Base-by-base conservation (phyloP, 2,329 filamentous ascomycete genomes). In the Aspergillus terreus region DNA sequence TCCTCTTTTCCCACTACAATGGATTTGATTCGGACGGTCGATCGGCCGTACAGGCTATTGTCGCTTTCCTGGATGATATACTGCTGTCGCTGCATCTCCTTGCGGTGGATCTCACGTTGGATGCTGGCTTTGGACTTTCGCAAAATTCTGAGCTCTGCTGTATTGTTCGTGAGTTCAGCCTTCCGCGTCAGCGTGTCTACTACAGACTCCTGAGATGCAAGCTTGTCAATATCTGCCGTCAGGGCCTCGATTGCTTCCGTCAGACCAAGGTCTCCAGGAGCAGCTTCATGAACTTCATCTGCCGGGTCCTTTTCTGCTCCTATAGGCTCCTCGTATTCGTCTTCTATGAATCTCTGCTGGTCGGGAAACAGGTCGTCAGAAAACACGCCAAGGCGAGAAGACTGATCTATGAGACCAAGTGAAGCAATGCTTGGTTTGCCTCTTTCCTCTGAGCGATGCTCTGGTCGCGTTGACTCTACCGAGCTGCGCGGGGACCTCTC, bases 21-120 rank as follows among this genome's bases (percentile, higher is more conserved):
- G 0, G 89, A 90, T 65, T 94, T 94, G 67, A 99, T 96, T 61
- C 83, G 87, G 62, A 97, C 84, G 0, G 85, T 90, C 2, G 94
- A 92, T 15, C 92, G 88, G 2, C 94, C 94, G 64, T 95, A 97
- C 21, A 99, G 78, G 69, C 91, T 96, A 70, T 96, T 99, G 68
- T 99, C 95, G 65, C 91, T 96, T 71, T 99, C 94, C 71, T 99
- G 94, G 6, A 97, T 85, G 43, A 95, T 90, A 62, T 99, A 99
- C 68, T 99, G 95, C 70, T 96, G 94, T 47, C 92, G 83, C 68
- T 99, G 94, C 64, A 99, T 82, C 71, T 97, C 92, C 68, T 97
- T 99, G 32, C 92, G 85, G 51, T 90, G 83, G 49, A 97, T 91
- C 70, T 99, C 94, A 58, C 94, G 82, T 64, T 95, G 88, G 51